Conservation (phyloP, 2,329 filamentous ascomycete genomes). For the Penicillium sp. region DNA sequence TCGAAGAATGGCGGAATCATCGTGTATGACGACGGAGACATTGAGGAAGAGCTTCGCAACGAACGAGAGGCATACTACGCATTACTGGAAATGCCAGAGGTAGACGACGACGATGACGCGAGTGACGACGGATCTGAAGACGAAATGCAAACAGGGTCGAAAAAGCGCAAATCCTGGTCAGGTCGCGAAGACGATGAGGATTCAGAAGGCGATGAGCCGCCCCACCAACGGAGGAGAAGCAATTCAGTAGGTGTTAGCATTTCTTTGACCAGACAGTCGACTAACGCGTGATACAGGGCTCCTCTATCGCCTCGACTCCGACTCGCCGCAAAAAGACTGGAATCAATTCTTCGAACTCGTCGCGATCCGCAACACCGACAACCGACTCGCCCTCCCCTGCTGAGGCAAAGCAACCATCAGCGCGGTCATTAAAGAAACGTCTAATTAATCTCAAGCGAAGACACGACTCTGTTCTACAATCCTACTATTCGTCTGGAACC, state of each 20-base stretch:
- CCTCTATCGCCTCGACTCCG: conserved; percentile 43
- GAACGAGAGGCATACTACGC: conserved; percentile 82
- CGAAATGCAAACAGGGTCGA: conserved; percentile 46
- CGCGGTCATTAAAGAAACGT: conserved; percentile 68
- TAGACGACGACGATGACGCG: conserved; percentile 71
- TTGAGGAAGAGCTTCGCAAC: conserved; percentile 72
- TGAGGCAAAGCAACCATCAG: conserved; percentile 63
- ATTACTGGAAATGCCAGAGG: conserved; percentile 85
- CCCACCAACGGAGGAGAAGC: conserved; percentile 76
- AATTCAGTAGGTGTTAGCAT: conserved; percentile 65
- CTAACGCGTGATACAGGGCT: conserved; percentile 32
- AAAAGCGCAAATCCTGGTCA: conserved; percentile 80
- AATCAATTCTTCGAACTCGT: conserved; percentile 47
- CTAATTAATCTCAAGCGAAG: conserved; percentile 73
- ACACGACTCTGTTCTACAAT: conserved; percentile 71
- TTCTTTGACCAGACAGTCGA: not conserved
- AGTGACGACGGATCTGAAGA: conserved; percentile 60
- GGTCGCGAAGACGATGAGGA: conserved; percentile 67
- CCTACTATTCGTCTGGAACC: conserved; percentile 82
- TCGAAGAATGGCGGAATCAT: conserved; percentile 83
- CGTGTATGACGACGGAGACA: conserved; percentile 94
- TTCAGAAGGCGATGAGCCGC: conserved; percentile 68
- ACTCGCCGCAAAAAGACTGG: conserved; percentile 42
- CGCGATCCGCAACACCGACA: conserved; percentile 47
- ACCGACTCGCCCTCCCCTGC: conserved; percentile 41